Base-by-base conservation (phyloP, 805 yeast species). In the Candida gorgasii region DNA sequence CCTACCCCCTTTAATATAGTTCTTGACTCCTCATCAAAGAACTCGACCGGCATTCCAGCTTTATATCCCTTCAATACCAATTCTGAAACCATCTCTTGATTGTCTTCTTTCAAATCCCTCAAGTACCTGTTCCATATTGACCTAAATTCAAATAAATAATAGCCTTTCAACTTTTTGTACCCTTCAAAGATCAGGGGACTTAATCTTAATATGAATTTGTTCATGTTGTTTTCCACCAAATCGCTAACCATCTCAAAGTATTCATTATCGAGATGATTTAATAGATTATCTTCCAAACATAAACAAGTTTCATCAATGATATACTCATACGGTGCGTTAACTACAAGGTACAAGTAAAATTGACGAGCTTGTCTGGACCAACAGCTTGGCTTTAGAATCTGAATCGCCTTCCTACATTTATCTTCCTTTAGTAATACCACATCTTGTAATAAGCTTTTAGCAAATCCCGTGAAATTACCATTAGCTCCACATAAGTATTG, bases 281-380 rank as follows among this genome's bases (percentile, higher is more conserved):
- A n/a, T n/a, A n/a, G n/a, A n/a, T n/a, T n/a, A n/a, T n/a, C n/a
- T n/a, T n/a, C n/a, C n/a, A n/a, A n/a, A n/a, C n/a, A n/a, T n/a
- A n/a, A n/a, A n/a, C n/a, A n/a, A n/a, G n/a, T n/a, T n/a, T n/a
- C n/a, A n/a, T n/a, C n/a, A n/a, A n/a, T n/a, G n/a, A n/a, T n/a
- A n/a, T n/a, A n/a, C n/a, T n/a, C 28, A 7, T 11, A 11, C 8
- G 28, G 28, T 5, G 28, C 67, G 45, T 59, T 60, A 39, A 62
- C 68, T 44, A 65, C 57, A 33, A 69, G 55, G 2, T 51, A 42
- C 7, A 68, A 45, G 34, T 59, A 69, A 40, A 59, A 65, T 24
- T 63, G 57, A 52, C 66, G 62, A 5, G 58, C 48, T 1, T 58
- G 61, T 5, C 55, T 27, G 16, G 57, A 47, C 76, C 76, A 71